Conservation (phyloP, 257 asterid genomes). For the Vinca minor region DNA sequence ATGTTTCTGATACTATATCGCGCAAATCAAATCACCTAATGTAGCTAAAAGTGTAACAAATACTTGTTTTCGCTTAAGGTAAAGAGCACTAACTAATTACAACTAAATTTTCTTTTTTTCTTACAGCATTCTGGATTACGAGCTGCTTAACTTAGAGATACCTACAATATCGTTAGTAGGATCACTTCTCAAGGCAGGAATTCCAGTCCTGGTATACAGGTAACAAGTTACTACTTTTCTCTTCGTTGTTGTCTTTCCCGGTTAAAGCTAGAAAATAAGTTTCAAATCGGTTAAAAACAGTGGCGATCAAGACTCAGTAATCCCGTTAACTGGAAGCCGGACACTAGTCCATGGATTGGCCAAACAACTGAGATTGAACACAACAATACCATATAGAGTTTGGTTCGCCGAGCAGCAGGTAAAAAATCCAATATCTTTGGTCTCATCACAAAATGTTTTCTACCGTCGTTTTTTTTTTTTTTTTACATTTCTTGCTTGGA, state of each 20-base stretch:
- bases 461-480: neutral
- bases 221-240: constrained; percentile 1
- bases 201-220: constrained; percentile 60
- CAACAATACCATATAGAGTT: constrained; percentile 51
- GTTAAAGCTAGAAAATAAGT: neutral
- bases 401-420: constrained; percentile 69
- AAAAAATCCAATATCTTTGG: neutral
- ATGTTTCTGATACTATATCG: neutral
- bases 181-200: constrained; percentile 42
- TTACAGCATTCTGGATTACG: constrained; percentile 49
- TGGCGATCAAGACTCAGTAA: constrained; percentile 72
- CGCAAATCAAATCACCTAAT: too few species aligned
- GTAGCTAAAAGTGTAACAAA: neutral
- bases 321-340: constrained; percentile 64
- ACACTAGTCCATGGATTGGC: constrained; percentile 39
- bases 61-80: neutral
- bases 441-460: too few species aligned
- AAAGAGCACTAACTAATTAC: neutral
- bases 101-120: neutral
- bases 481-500: neutral
- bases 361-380: constrained; percentile 32
- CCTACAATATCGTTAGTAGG: constrained; percentile 49
- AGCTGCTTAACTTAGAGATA: constrained; percentile 54
- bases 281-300: constrained; percentile 24
- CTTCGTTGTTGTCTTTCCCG: neutral